These are phyloP conservation scores for Fonsecaea pedrosoi DNA, from an alignment of 2,329 filamentous ascomycete species.

Conservation along the genomic window DNA sequence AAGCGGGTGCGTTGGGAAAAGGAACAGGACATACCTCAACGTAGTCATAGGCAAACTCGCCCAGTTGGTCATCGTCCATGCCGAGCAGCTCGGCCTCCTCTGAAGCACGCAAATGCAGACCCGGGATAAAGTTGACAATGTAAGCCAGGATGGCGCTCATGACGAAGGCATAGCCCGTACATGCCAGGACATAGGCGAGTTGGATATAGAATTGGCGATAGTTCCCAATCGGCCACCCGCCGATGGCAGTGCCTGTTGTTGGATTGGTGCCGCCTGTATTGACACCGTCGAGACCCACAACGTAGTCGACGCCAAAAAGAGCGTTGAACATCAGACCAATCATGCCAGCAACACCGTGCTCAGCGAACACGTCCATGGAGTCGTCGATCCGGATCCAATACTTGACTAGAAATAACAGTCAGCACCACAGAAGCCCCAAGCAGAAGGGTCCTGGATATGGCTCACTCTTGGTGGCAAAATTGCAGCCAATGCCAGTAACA, in stretches of 20 bases:
- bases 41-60: constrained; percentile 61
- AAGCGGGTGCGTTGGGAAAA: too few species aligned
- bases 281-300: constrained; percentile 75
- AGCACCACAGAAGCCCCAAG: background rate
- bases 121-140: constrained; percentile 73
- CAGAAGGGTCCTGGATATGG: constrained; percentile 1
- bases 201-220: constrained; percentile 75
- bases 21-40: constrained; percentile 47
- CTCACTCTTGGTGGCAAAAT: constrained; percentile 86
- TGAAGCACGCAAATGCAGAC: constrained; percentile 70
- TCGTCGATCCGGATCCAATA: constrained; percentile 83
- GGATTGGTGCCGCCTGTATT: constrained; percentile 54
- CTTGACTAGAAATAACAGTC: constrained; percentile 58
- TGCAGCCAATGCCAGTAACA: constrained; percentile 72
- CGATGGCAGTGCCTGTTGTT: constrained; percentile 51
- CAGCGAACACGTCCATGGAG: constrained; percentile 87
- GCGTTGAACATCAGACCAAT: constrained; percentile 80
- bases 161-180: constrained; percentile 70
- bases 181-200: constrained; percentile 70
- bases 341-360: constrained; percentile 85
- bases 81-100: constrained; percentile 73
- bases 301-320: constrained; percentile 76
- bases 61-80: constrained; percentile 60
- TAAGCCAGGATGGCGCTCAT: constrained; percentile 73
- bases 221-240: constrained; percentile 75